Evolutionary conservation across 768 basidiomycete species (phyloP).

Genomic region (Chalciporus pseudorubinellus): DNA sequence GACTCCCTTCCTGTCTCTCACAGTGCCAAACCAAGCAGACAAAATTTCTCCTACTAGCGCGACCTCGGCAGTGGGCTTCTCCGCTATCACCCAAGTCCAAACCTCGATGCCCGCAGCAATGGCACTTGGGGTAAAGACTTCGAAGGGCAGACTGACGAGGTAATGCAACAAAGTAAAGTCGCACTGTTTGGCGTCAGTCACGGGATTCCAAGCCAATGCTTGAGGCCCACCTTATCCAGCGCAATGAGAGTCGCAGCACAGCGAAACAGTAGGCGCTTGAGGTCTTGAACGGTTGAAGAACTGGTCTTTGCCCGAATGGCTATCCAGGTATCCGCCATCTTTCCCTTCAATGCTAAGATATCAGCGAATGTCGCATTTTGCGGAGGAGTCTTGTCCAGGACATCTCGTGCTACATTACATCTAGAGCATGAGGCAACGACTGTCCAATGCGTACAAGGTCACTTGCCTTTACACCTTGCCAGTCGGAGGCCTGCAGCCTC

Average conservation of each 20-base stretch:
- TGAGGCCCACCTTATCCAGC: slow-evolving; percentile 48
- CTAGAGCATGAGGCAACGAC: background rate
- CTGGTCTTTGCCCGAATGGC: slow-evolving; percentile 73
- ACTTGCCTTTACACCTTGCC: slow-evolving; percentile 62
- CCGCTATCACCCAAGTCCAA: slow-evolving; percentile 95
- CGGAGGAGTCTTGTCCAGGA: slow-evolving; percentile 61
- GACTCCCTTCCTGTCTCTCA: slow-evolving; percentile 73
- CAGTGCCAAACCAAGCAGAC: slow-evolving; percentile 83
- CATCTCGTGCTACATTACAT: slow-evolving; percentile 45
- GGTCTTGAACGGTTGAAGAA: slow-evolving; percentile 73
- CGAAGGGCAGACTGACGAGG: slow-evolving; percentile 84
- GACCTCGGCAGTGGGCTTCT: slow-evolving; percentile 79
- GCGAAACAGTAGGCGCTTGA: slow-evolving; percentile 83
- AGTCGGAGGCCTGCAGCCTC: slow-evolving; percentile 81
- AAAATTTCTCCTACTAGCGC: slow-evolving; percentile 82
- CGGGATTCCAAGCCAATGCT: background rate
- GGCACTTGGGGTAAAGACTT: slow-evolving; percentile 82
- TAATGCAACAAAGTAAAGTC: slow-evolving; percentile 85
- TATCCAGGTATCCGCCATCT: slow-evolving; percentile 62
- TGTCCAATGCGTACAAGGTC: background rate
- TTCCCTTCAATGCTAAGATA: slow-evolving; percentile 61
- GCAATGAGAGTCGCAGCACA: slow-evolving; percentile 82
- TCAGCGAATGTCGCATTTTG: slow-evolving; percentile 57
- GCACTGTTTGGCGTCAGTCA: slow-evolving; percentile 48
- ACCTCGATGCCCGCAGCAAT: slow-evolving; percentile 87